Conservation (phyloP, 1,139 yeast genomes). For the Yamadazyma trypodendri region DNA sequence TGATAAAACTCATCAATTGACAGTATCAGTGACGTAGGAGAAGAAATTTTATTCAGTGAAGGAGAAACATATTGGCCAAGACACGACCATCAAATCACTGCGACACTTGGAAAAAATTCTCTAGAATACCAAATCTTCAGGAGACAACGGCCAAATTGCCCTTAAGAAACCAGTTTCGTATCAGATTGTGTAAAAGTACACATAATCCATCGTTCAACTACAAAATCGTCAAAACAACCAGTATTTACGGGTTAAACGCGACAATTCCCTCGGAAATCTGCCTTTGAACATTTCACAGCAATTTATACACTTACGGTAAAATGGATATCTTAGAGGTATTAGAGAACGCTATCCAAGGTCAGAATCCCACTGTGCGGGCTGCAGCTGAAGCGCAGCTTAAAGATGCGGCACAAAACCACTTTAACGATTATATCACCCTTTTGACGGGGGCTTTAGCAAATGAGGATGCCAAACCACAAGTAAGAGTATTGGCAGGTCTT, state of each 20-base stretch:
- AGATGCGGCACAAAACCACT: conserved; percentile 72
- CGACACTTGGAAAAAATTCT: no score
- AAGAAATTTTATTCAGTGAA: no score
- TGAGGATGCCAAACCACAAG: conserved; percentile 68
- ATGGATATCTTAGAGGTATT: conserved; percentile 75
- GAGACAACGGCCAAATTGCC: no score
- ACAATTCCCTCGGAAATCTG: not conserved
- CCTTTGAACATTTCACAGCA: not conserved
- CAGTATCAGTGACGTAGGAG: no score
- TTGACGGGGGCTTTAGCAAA: conserved; percentile 73
- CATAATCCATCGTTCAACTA: not conserved
- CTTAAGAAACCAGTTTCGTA: not conserved
- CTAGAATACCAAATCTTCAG: no score
- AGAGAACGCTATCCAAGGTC: conserved; percentile 73
- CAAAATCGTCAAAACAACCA: not conserved
- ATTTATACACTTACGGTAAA: not conserved
- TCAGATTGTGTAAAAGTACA: not conserved
- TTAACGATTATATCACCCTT: conserved; percentile 66
- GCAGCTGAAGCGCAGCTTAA: conserved; percentile 80
- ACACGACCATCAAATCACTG: no score
- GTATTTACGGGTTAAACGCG: not conserved
- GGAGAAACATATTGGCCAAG: no score
- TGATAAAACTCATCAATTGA: no score
- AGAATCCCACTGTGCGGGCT: conserved; percentile 66
- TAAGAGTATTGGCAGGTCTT: conserved; percentile 88